Evolutionary conservation across 805 yeast species (phyloP), one percentile per base, ranked within the genome.

Genomic region (Metschnikowia proteae): DNA sequence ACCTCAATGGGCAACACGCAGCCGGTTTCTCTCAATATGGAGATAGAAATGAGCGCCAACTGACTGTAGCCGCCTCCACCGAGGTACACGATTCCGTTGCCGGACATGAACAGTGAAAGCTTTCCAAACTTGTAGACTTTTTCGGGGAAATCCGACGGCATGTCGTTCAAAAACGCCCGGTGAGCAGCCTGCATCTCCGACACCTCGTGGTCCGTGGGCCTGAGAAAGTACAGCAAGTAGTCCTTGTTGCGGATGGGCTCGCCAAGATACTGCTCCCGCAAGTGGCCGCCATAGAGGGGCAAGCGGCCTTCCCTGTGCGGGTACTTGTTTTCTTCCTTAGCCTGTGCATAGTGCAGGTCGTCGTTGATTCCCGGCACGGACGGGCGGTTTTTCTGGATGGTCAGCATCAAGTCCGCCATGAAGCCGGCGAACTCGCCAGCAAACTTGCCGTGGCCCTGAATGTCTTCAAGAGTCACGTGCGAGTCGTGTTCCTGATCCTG

Each of bases 31-130:
- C 75, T 58, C 43, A 71, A 56, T 41, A 64, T 54, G 36, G 67
- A 65, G 13, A 71, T 60, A 0, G 71, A 66, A 8, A 66, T 56
- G 31, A 71, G 58, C 5, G 67, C 73, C 33, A 70, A 58, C 50
- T 65, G 68, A 52, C 67, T 63, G 52, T 65, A 70, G 35, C 53
- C 58, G 33, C 60, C 73, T 17, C 75, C 75, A 7, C 73, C 75
- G 36, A 67, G 58, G 52, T 64, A 65, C n/a, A 70, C 72, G 25
- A 70, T 70, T 4, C 75, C 75, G 48, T 67, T 66, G 11, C 75
- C 75, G 47, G 59, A 53, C 67, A 68, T 63, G 46, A 63, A 67
- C 17, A 49, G 33, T 30, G 46, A 26, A 34, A 53, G 28, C 46
- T 53, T 54, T 36, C 60, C 60, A 34, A 22, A 47, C n/a, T 57